phyloP scores from a whole-genome alignment of 2,329 filamentous ascomycete species.

The Alternaria viburni region DNA sequence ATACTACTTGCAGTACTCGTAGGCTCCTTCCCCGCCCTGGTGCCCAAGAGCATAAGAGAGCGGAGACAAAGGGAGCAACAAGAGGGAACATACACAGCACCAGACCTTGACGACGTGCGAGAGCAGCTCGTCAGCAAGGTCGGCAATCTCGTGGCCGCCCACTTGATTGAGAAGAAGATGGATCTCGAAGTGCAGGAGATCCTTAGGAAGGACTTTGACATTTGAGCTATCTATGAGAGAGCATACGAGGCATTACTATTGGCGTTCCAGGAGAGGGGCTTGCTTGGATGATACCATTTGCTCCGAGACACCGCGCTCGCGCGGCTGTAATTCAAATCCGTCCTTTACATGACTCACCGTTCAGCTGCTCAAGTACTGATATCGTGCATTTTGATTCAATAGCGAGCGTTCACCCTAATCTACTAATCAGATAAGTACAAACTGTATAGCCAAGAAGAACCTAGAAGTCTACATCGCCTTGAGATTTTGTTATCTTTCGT shows the following conservation, averaged over 20 bases:
- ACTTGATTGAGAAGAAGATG: slow-evolving; percentile 43
- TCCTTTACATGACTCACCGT: neutral
- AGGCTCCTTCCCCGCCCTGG: slow-evolving; percentile 60
- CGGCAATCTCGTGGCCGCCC: slow-evolving; percentile 45
- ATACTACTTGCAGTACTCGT: slow-evolving; percentile 65
- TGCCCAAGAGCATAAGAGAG: slow-evolving; percentile 5
- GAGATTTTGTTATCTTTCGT: neutral
- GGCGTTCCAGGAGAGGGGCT: neutral
- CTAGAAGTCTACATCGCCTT: neutral
- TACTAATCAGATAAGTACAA: neutral
- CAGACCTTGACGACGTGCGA: slow-evolving; percentile 49
- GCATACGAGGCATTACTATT: neutral
- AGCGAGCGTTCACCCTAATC: too few relatives aligned
- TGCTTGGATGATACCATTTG: slow-evolving; percentile 5
- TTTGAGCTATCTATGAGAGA: neutral
- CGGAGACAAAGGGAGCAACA: slow-evolving; percentile 47
- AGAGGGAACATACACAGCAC: slow-evolving; percentile 47
- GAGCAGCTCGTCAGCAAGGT: slow-evolving; percentile 52
- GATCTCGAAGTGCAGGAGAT: slow-evolving; percentile 21
- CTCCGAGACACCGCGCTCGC: neutral
- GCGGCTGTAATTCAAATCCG: neutral
- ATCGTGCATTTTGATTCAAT: too few relatives aligned
- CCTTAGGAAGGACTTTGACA: slow-evolving; percentile 9
- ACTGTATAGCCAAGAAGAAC: neutral
- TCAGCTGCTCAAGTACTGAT: neutral